Evolutionary conservation across 495 filamentous ascomycete genomes (phyloP).

Genomic region (Penicillium silybi): DNA sequence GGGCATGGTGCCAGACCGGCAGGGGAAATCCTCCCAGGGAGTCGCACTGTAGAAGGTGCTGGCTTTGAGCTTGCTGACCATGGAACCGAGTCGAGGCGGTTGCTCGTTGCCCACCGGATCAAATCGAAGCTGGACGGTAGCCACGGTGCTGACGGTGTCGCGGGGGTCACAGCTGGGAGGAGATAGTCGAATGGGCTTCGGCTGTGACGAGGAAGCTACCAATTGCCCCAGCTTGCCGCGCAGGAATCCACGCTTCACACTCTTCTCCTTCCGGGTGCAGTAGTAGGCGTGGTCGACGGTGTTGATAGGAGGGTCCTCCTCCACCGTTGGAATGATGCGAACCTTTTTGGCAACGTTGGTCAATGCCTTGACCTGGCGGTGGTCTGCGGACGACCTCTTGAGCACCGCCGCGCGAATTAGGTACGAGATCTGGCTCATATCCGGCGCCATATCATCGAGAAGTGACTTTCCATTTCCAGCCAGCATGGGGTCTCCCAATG

Average conservation of each 20-base stretch:
- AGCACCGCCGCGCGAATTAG: conserved; percentile 57
- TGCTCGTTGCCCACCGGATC: conserved; percentile 57
- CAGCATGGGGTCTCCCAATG: conserved; percentile 64
- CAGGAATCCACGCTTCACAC: conserved; percentile 72
- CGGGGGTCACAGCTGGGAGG: conserved; percentile 36
- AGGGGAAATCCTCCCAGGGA: conserved; percentile 53
- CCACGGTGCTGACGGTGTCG: conserved; percentile 52
- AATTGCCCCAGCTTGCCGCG: conserved; percentile 71
- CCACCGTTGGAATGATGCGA: conserved; percentile 67
- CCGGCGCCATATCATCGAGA: conserved; percentile 77
- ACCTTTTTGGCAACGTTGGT: conserved; percentile 57
- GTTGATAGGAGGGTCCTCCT: conserved; percentile 75
- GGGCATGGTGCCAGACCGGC: conserved; percentile 11
- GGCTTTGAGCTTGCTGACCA: conserved; percentile 68
- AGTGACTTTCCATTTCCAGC: conserved; percentile 46
- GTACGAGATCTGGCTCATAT: conserved; percentile 78
- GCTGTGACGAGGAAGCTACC: conserved; percentile 69
- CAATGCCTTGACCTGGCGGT: conserved; percentile 36
- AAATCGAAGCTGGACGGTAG: conserved; percentile 69
- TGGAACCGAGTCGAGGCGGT: conserved; percentile 64
- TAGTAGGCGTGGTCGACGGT: conserved; percentile 59
- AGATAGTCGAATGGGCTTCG: conserved; percentile 60
- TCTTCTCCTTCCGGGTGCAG: conserved; percentile 68
- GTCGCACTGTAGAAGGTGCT: conserved; percentile 67
- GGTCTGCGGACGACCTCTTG: conserved; percentile 19